phyloP scores from a whole-genome alignment of 768 basidiomycete genomes.

The Lactifluus piperatus region DNA sequence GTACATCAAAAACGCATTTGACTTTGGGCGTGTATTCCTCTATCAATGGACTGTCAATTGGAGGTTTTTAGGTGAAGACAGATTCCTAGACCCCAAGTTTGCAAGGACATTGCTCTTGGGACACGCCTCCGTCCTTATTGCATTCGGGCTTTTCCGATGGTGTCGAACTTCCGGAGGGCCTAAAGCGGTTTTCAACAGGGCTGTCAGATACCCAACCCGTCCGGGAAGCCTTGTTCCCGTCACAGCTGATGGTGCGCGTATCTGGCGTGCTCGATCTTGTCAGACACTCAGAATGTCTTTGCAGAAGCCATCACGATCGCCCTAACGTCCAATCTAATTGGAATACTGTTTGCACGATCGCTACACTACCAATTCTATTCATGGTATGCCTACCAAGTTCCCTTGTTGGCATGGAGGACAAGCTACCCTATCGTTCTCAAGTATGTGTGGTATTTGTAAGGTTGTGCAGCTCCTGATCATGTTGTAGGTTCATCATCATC shows the following conservation, averaged over 20 bases:
- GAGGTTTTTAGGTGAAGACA: slow-evolving; percentile 74
- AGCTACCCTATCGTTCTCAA: slow-evolving; percentile 51
- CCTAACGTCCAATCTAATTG: slow-evolving; percentile 88
- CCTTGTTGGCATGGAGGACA: slow-evolving; percentile 73
- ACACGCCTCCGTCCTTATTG: slow-evolving; percentile 50
- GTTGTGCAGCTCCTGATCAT: slow-evolving; percentile 2
- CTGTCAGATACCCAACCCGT: slow-evolving; percentile 39
- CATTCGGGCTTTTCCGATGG: slow-evolving; percentile 72
- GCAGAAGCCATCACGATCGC: slow-evolving; percentile 73
- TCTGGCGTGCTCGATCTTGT: slow-evolving; percentile 15
- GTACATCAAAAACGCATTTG: slow-evolving; percentile 75
- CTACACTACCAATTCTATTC: slow-evolving; percentile 98
- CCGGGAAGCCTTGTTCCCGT: slow-evolving; percentile 41
- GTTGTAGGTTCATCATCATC: slow-evolving; percentile 49
- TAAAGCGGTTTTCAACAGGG: slow-evolving; percentile 42
- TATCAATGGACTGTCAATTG: slow-evolving; percentile 99
- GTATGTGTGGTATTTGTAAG: slow-evolving; percentile 34
- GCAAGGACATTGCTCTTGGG: slow-evolving; percentile 54
- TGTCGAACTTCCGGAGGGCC: slow-evolving; percentile 66
- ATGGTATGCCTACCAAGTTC: slow-evolving; percentile 91
- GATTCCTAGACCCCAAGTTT: slow-evolving; percentile 59
- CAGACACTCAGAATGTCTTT: neutral
- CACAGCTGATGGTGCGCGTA: slow-evolving; percentile 53
- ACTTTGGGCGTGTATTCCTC: slow-evolving; percentile 80
- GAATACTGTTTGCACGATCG: slow-evolving; percentile 86